Evolutionary conservation across 306 rosid species (phyloP).

Genomic region (Lagenaria siceraria): DNA sequence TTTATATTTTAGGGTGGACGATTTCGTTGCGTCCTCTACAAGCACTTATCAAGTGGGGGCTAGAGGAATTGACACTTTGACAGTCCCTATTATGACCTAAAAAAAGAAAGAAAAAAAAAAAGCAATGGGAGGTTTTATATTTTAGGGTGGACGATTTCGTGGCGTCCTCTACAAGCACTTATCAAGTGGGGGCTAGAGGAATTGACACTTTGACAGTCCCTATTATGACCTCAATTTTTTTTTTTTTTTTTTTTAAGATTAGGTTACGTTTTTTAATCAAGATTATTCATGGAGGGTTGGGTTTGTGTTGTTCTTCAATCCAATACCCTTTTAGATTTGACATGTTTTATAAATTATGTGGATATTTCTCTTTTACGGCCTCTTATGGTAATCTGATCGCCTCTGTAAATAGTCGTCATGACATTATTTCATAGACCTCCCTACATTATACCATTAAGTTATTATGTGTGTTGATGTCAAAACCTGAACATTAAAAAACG

Average conservation of each 20-base stretch:
- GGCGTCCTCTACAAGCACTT: constrained; percentile 1
- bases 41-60: not conserved
- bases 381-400: no score
- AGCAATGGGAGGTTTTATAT: no score
- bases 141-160: not conserved
- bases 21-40: constrained; percentile 5
- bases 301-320: not conserved
- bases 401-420: no score
- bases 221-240: no score
- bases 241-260: not conserved
- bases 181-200: not conserved
- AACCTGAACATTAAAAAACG: no score
- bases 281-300: not conserved
- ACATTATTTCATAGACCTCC: no score
- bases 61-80: not conserved
- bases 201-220: not conserved
- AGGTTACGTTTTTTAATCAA: not conserved
- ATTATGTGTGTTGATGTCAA: no score
- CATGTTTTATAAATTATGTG: not conserved
- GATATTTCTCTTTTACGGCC: no score
- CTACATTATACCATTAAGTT: no score
- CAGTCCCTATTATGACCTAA: not conserved
- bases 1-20: not conserved
- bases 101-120: no score
- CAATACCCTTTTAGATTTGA: not conserved